phyloP scores from a whole-genome alignment of 2,329 filamentous ascomycete genomes.

The Claviceps digitariae region DNA sequence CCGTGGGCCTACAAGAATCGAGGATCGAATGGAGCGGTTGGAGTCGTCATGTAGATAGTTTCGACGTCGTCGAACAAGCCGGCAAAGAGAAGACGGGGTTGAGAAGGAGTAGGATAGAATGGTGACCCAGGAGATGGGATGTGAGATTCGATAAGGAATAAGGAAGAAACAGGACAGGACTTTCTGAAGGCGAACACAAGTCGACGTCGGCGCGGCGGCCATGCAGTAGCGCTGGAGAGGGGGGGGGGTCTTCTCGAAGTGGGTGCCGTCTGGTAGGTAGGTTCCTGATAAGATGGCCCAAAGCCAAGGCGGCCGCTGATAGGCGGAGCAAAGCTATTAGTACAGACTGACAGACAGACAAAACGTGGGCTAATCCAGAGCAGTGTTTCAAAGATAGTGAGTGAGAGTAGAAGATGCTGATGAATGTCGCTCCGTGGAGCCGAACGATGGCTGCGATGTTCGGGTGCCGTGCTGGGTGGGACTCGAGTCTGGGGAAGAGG shows the following conservation, averaged over 20 bases:
- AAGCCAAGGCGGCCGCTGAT: conserved; percentile 11
- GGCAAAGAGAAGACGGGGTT: conserved; percentile 1
- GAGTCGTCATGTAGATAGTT: conserved; percentile 27
- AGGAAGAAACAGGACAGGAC: conserved; percentile 6
- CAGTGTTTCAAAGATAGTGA: background rate
- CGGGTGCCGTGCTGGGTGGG: background rate
- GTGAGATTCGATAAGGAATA: background rate
- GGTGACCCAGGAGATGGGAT: background rate
- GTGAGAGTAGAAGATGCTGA: background rate
- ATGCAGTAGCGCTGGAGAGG: background rate
- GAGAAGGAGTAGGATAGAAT: background rate
- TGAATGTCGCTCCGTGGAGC: background rate
- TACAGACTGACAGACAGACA: background rate
- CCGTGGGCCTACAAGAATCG: conserved; percentile 24
- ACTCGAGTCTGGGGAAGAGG: background rate
- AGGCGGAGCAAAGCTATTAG: conserved; percentile 10
- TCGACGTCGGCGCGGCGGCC: conserved; percentile 10
- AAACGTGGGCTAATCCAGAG: background rate
- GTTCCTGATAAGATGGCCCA: conserved; percentile 18
- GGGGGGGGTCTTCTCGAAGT: conserved; percentile 2
- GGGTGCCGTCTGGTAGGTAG: conserved; percentile 6
- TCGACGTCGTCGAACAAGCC: conserved; percentile 6
- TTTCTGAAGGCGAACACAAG: conserved; percentile 6
- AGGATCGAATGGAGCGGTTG: conserved; percentile 19
- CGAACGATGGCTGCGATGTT: background rate